Base-by-base conservation (phyloP, 225 moss, liverwort and hornwort species). In the Bryum argenteum region DNA sequence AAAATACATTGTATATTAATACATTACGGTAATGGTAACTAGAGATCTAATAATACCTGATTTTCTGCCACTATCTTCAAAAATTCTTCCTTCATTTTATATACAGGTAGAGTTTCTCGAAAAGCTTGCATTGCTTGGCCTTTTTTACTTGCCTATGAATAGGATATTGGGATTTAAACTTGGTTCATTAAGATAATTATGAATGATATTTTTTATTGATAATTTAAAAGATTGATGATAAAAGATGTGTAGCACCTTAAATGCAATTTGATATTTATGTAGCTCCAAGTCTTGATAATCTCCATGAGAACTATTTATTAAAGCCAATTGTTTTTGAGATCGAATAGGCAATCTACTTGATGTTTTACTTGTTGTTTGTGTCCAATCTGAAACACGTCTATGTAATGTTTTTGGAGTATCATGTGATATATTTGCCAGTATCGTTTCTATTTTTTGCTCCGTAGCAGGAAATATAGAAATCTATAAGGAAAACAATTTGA, bases 51-150 rank as follows among this genome's bases (percentile, higher is more conserved):
- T 37, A 54, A 26, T 2, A 91, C 93, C 85, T 93, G 88, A 62
- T 93, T 91, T 19, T 67, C 65, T 50, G n/a, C 50, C 20, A 90
- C 73, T 50, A 65, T 82, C n/a, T 83, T 64, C 33, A 95, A 75
- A 68, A 95, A 82, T 43, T 89, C 80, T 4, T 81, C 56, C 52
- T 89, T 96, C 62, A 91, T 59, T 75, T 87, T 93, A 37, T 75
- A 76, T 40, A 88, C 74, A 17, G 87, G 95, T 33, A 96, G 73
- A 61, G 82, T 76, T 10, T 87, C 73, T 71, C 85, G 84, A 85
- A 91, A 93, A 55, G 45, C 75, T 58, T 77, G 72, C 82, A 93
- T 76, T 11, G 77, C 55, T 71, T 80, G 71, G 9, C 65, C 76
- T 18, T 80, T 63, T 67, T 82, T 62, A 68, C 77, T 87, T 48